Percentiles rank a stretch among this genome's conserved stretches.
These are phyloP conservation scores for Xerocomus potaroensis DNA, from an alignment of 768 basidiomycete genomes.

Conservation along the genomic window DNA sequence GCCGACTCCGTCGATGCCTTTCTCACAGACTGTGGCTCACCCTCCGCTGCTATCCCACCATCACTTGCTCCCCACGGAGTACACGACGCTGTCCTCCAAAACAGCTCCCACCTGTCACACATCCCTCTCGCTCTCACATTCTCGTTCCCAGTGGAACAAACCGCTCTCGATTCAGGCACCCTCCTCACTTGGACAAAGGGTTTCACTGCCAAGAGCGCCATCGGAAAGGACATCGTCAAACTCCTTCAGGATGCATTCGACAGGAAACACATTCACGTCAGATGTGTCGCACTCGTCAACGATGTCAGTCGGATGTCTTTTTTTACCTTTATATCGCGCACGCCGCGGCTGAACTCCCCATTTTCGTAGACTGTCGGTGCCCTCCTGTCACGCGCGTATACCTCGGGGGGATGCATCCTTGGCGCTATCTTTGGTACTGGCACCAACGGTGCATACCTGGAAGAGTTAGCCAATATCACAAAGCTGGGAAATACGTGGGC, in stretches of 20 bases:
- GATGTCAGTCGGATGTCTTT: slow-evolving; percentile 77
- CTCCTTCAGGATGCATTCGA: slow-evolving; percentile 91
- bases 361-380: slow-evolving; percentile 84
- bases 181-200: slow-evolving; percentile 97
- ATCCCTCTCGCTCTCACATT: slow-evolving; percentile 89
- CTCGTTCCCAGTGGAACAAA: slow-evolving; percentile 97
- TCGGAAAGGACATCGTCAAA: slow-evolving; percentile 85
- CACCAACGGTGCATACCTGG: slow-evolving; percentile 97
- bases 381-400: slow-evolving; percentile 88
- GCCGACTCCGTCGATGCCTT: slow-evolving; percentile 96
- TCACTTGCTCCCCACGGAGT: slow-evolving; percentile 18
- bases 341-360: no score
- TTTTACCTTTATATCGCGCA: no score
- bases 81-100: slow-evolving; percentile 10
- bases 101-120: slow-evolving; percentile 36
- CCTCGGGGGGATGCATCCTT: slow-evolving; percentile 84
- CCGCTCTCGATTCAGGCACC: slow-evolving; percentile 83
- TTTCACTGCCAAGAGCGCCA: slow-evolving; percentile 85
- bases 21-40: slow-evolving; percentile 54
- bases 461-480: slow-evolving; percentile 76
- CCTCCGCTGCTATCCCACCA: slow-evolving; percentile 22
- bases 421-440: slow-evolving; percentile 97
- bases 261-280: slow-evolving; percentile 87
- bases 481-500: slow-evolving; percentile 71
- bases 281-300: slow-evolving; percentile 89